These are phyloP conservation scores for Osmanthus fragrans DNA, from an alignment of 257 asterid genomes.

Conservation along the genomic window DNA sequence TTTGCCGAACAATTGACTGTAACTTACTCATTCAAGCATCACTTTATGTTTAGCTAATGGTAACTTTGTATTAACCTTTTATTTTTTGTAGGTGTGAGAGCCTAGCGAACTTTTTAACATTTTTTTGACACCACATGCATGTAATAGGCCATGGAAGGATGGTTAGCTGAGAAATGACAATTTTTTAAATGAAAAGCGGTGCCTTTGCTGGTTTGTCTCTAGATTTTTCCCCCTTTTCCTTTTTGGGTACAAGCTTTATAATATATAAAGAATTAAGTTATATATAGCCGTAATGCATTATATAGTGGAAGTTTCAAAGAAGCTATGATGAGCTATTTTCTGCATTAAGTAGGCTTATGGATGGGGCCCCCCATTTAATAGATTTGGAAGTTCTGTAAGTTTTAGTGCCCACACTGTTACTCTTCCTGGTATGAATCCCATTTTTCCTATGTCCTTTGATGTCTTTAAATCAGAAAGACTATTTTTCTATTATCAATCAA, in stretches of 20 bases:
- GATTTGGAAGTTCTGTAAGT: conserved; percentile 15
- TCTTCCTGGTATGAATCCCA: conserved; percentile 12
- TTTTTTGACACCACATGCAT: conserved; percentile 21
- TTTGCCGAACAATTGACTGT: background rate
- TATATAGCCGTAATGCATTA: background rate
- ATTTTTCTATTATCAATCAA: background rate
- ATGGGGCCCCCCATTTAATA: conserved; percentile 43
- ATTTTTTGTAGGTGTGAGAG: background rate
- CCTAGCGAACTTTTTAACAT: background rate
- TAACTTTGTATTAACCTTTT: background rate
- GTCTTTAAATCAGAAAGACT: background rate
- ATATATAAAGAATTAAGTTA: background rate
- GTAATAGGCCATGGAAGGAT: conserved; percentile 8
- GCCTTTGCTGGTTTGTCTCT: background rate
- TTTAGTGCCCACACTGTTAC: conserved; percentile 42
- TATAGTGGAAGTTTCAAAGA: conserved; percentile 31
- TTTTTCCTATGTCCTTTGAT: background rate
- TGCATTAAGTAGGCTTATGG: conserved; percentile 28
- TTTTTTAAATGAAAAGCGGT: conserved; percentile 1
- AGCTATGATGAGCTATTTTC: conserved; percentile 24
- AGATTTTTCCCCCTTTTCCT: background rate
- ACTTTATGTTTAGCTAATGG: background rate
- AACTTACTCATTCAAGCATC: background rate
- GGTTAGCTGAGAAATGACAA: background rate
- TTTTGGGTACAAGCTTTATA: background rate